Conservation (phyloP, 2,329 filamentous ascomycete genomes). For the Aureobasidium lini region DNA sequence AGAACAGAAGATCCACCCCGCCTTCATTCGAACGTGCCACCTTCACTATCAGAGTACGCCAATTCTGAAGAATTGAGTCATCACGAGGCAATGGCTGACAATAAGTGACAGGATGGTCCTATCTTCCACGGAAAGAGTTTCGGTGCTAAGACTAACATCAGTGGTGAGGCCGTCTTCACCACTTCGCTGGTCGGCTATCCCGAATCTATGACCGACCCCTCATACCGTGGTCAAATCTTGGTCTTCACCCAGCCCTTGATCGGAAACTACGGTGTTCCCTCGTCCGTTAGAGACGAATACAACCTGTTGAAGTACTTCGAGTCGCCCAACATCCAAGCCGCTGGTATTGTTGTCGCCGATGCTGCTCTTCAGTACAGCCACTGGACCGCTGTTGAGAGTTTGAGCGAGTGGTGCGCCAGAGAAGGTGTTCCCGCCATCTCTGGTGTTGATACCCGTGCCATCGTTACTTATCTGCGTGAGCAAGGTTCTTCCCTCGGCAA, state of each 20-base stretch:
- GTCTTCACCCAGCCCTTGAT: conserved; percentile 98
- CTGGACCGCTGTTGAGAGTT: conserved; percentile 94
- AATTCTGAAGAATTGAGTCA: background rate
- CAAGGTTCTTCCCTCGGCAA: conserved; percentile 91
- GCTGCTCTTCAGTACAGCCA: conserved; percentile 92
- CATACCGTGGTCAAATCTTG: conserved; percentile 79
- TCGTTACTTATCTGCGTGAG: conserved; percentile 92
- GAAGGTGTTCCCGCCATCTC: conserved; percentile 95
- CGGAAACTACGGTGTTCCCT: conserved; percentile 97
- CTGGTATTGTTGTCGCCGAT: conserved; percentile 91
- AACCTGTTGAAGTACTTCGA: conserved; percentile 97
- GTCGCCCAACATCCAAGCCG: conserved; percentile 93
- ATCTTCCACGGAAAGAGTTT: conserved; percentile 96
- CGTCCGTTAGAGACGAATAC: conserved; percentile 72
- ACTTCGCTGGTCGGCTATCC: conserved; percentile 97
- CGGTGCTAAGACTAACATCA: conserved; percentile 92
- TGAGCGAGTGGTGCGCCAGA: conserved; percentile 89
- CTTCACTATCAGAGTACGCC: conserved; percentile 78
- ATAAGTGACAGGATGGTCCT: conserved; percentile 64
- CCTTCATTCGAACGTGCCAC: conserved; percentile 73
- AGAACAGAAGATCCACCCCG: conserved; percentile 54
- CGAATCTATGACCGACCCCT: conserved; percentile 69
- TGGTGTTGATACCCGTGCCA: conserved; percentile 91
- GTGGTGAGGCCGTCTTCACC: conserved; percentile 96
- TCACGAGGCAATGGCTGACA: conserved; percentile 23